Base-by-base conservation (phyloP, 768 basidiomycete species). In the Phanerodontia chrysosporium region DNA sequence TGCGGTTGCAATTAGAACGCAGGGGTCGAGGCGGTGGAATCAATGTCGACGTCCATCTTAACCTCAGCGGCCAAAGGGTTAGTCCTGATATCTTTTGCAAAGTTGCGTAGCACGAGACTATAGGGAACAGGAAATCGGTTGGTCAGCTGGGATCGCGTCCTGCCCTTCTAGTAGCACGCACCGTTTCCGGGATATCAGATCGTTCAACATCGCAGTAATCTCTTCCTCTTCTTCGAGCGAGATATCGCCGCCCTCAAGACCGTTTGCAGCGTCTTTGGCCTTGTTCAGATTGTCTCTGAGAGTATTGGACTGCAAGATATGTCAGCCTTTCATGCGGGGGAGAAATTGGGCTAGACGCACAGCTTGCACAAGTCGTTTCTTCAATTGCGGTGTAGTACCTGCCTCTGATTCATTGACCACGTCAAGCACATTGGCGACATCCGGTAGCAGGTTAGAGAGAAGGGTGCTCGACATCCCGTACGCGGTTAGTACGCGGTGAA, bases 251-350 rank as follows among this genome's bases (percentile, higher is more conserved):
- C 59, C 59, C n/a, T 48, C 36, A 21, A 60, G 35, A 21, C 46
- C 18, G 30, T 42, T 28, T 13, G 59, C 59, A 16, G n/a, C 16
- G 3, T 56, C 53, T 39, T 35, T 53, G 1, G 59, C 59, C 3
- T 35, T 45, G 21, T 21, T 22, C 27, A 56, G 8, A 22, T 55
- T 32, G 5, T 60, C 53, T 29, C 49, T 60, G 35, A 55, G 51
- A 7, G 60, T 56, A 58, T 64, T 66, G 58, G 51, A 57, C 53
- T 67, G 59, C 44, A 62, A 58, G 30, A 42, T 42, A 39, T 7
- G 36, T 55, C 28, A 45, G 28, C 16, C 18, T 6, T 51, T 3
- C 16, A 29, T n/a, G 18, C 18, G 9, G 18, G n/a, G 30, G n/a
- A 14, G 49, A 7, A 51, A 14, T 12, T 7, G 48, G 25, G 24